Evolutionary conservation across 345 rosid species (phyloP).

Genomic region (Adansonia digitata): DNA sequence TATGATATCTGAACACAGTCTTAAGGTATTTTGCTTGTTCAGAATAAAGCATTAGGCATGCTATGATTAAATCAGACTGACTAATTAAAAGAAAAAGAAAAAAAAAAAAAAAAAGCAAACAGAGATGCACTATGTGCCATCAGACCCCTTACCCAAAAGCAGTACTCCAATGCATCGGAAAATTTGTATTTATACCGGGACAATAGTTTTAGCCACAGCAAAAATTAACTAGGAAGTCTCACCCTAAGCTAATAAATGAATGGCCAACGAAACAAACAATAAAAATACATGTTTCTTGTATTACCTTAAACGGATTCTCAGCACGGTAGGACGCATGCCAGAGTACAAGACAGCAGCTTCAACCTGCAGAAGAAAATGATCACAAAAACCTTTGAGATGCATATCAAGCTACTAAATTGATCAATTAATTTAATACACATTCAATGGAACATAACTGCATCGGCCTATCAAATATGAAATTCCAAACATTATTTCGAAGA

Average conservation of each 20-base stretch:
- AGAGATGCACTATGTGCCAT: background rate
- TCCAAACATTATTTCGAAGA: background rate
- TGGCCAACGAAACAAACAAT: background rate
- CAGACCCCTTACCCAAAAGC: background rate
- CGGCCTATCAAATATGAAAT: background rate
- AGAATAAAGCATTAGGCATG: background rate
- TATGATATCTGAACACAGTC: background rate
- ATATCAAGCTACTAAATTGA: background rate
- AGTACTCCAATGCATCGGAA: background rate
- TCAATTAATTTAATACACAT: background rate
- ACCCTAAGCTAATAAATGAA: background rate
- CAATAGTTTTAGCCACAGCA: background rate
- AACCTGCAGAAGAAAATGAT: constrained; percentile 39
- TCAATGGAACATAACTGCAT: background rate
- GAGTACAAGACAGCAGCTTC: constrained; percentile 90
- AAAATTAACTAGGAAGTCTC: background rate
- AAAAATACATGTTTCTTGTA: background rate
- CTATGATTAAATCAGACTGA: background rate
- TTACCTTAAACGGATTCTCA: constrained; percentile 82
- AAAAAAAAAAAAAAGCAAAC: background rate
- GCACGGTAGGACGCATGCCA: constrained; percentile 69
- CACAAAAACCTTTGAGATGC: background rate
- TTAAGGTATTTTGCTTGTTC: background rate
- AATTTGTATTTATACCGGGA: background rate
- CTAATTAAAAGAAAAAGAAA: too few relatives aligned